These are phyloP conservation scores for Apium graveolens DNA, from an alignment of 129 eudicot genomes.

Conservation along the genomic window DNA sequence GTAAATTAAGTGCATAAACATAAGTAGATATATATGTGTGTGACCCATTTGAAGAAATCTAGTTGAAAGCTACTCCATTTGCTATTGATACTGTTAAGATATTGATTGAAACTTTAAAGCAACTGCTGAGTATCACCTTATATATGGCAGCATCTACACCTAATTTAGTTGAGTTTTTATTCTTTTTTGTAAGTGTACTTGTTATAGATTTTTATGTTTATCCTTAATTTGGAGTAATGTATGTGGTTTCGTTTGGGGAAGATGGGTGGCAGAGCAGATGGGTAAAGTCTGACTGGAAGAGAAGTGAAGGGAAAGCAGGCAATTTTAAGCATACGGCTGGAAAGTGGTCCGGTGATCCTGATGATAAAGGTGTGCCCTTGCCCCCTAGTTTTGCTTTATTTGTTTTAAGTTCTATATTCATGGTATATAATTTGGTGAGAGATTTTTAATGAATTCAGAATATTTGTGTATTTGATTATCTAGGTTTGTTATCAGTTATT, in stretches of 20 bases:
- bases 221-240: background rate
- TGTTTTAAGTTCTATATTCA: background rate
- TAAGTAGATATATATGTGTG: background rate
- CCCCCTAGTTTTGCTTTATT: background rate
- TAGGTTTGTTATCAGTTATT: background rate
- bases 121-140: background rate
- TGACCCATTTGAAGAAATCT: background rate
- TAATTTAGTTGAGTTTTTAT: background rate
- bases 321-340: constrained; percentile 97
- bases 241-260: constrained; percentile 22
- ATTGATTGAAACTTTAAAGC: background rate
- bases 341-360: constrained; percentile 91
- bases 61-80: background rate
- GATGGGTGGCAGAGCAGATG: constrained; percentile 98
- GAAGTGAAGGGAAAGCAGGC: constrained; percentile 92
- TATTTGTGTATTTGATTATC: background rate
- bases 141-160: background rate
- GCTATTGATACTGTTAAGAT: background rate
- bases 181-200: background rate
- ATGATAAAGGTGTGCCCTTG: constrained; percentile 76
- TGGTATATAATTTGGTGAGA: background rate
- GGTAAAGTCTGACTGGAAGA: constrained; percentile 97
- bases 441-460: background rate
- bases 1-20: background rate
- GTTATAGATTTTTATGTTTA: background rate